Evolutionary conservation across 163 green algal species (phyloP).

Genomic region (Chlamydomonas reinhardtii): DNA sequence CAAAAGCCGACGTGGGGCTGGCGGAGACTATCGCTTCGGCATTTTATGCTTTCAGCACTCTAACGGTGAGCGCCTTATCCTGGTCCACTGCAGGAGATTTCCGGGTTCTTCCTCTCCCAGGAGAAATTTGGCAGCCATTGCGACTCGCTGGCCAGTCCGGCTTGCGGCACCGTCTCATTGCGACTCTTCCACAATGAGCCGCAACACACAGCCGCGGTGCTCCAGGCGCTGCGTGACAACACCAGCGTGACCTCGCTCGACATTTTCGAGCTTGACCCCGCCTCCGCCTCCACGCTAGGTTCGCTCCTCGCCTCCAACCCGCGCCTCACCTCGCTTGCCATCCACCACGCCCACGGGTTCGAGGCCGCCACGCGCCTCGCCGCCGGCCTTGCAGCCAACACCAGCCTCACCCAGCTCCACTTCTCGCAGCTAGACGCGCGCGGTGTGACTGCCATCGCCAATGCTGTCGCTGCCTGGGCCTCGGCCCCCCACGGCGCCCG

Average conservation of each 20-base stretch:
- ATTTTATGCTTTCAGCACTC: no score
- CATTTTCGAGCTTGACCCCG: slow-evolving; percentile 26
- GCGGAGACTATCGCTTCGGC: no score
- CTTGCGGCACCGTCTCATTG: slow-evolving; percentile 1
- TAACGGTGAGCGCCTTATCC: no score
- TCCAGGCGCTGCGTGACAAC: slow-evolving; percentile 4
- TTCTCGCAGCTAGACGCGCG: slow-evolving; percentile 23
- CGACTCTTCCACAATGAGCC: slow-evolving; percentile 48
- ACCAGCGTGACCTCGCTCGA: slow-evolving; percentile 6
- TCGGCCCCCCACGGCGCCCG: not conserved
- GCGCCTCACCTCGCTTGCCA: not conserved
- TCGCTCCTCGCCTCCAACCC: not conserved
- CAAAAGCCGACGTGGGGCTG: no score
- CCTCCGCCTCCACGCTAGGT: not conserved
- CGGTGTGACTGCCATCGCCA: not conserved
- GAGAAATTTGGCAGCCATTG: slow-evolving; percentile 29
- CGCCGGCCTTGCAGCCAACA: slow-evolving; percentile 12
- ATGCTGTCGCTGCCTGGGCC: slow-evolving; percentile 6
- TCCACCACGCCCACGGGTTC: slow-evolving; percentile 19
- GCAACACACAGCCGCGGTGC: slow-evolving; percentile 4
- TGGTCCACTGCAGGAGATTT: slow-evolving; percentile 49
- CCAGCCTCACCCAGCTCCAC: slow-evolving; percentile 1
- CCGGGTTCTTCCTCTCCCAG: slow-evolving; percentile 32
- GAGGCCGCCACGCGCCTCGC: not conserved
- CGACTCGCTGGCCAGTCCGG: not conserved